Base-by-base conservation (phyloP, 2,329 filamentous ascomycete species). In the Claviceps maximensis region DNA sequence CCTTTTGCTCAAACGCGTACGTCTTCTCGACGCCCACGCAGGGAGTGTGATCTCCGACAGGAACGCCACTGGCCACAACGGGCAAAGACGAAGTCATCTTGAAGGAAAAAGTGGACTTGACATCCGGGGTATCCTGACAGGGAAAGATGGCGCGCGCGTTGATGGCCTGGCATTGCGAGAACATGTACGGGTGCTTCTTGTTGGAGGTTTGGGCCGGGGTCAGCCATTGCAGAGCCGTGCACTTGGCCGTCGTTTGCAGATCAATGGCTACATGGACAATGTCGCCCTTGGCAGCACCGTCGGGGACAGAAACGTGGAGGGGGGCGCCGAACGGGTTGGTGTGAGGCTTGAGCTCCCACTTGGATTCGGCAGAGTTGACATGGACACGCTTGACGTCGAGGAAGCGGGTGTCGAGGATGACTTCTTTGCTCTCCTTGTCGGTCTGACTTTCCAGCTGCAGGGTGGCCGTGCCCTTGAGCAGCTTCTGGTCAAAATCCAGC, bases 151-250 rank as follows among this genome's bases (percentile, higher is more conserved):
- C 95, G 55, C 93, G 83, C 45, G 88, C 89, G 63, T 97, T 90
- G 63, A 96, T 97, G 52, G 91, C 90, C 74, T 98, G 91, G 68
- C 90, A 95, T 73, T 97, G 93, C 46, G 88, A 94, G 74, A 97
- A 97, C 83, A 97, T 91, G 70, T 96, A 97, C 1, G 91, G 91
- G 60, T 94, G 86, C 69, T 89, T 93, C 74, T 89, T 90, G 78
- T 95, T 96, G 54, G 87, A 89, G 1, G 93, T 97, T 72, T 97
- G 93, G 33, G 85, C 86, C 2, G 89, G 89, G 0, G 87, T 90
- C 68, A 98, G 78, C 91, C 93, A 98, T 70, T 97, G 91, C 57
- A 98, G 75, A 10, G 91, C 91, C 12, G 90, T 95, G 69, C 91
- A 96, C 62, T 87, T 79, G 50, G 86, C 79, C 1, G 93, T 97